Evolutionary conservation across 2,329 filamentous ascomycete species (phyloP).

Genomic region (Scytalidium lignicola): DNA sequence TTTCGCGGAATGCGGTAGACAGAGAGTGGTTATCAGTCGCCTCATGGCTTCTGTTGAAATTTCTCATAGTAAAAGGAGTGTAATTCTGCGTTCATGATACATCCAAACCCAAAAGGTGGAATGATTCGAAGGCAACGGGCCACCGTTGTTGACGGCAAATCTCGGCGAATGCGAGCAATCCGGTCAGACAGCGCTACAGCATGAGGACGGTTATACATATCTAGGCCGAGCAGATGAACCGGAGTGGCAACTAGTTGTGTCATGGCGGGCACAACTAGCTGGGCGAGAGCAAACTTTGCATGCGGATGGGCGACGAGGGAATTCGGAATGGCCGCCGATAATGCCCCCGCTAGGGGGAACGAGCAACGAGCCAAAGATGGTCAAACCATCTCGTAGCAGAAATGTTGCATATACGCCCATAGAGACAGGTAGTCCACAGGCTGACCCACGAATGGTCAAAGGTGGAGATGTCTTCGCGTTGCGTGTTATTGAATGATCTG

Average conservation of each 20-base stretch:
- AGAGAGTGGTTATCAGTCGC: too few relatives aligned
- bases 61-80: too few relatives aligned
- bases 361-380: constrained; percentile 90
- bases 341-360: constrained; percentile 54
- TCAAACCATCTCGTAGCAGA: constrained; percentile 76
- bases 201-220: constrained; percentile 68
- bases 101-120: too few relatives aligned
- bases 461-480: constrained; percentile 42
- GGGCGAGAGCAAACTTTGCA: constrained; percentile 59
- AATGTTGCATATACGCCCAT: constrained; percentile 51
- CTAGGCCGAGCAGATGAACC: constrained; percentile 77
- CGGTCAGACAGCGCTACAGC: too few relatives aligned
- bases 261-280: constrained; percentile 74
- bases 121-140: too few relatives aligned
- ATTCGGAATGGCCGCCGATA: constrained; percentile 33
- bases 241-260: constrained; percentile 79
- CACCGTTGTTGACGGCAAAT: too few relatives aligned
- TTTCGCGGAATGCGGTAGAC: too few relatives aligned
- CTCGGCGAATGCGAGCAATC: too few relatives aligned
- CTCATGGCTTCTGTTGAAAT: too few relatives aligned
- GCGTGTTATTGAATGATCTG: constrained; percentile 45
- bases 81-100: too few relatives aligned
- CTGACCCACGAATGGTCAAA: constrained; percentile 45
- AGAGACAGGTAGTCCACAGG: too few relatives aligned
- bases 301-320: constrained; percentile 34